Percentiles rank a stretch among this genome's conserved stretches.
Evolutionary conservation across 1,284 basidiomycete species (phyloP).

Genomic region (Trichosporon sp.): DNA sequence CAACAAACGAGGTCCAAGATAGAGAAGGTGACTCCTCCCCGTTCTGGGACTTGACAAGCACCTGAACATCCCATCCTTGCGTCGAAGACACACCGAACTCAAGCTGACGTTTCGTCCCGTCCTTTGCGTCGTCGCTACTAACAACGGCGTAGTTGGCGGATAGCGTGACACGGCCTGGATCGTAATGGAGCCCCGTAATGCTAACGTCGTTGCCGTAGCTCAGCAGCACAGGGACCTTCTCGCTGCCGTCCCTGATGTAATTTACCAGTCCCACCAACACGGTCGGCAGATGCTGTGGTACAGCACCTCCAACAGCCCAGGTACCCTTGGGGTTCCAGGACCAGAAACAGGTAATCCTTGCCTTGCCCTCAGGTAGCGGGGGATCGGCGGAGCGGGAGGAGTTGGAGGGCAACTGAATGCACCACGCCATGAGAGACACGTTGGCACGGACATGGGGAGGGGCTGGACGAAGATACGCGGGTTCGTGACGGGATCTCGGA

Average conservation of each 20-base stretch:
- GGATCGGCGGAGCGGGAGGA: constrained; percentile 47
- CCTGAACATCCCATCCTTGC: constrained; percentile 89
- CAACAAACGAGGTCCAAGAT: constrained; percentile 69
- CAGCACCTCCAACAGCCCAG: constrained; percentile 71
- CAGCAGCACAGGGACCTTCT: constrained; percentile 71
- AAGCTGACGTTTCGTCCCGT: constrained; percentile 62
- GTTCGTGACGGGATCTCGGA: constrained; percentile 85
- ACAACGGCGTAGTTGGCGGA: constrained; percentile 84
- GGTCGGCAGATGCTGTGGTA: constrained; percentile 72
- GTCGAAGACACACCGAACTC: constrained; percentile 76
- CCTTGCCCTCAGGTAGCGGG: constrained; percentile 54
- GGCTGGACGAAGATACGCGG: constrained; percentile 86
- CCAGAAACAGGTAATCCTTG: constrained; percentile 90
- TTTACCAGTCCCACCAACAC: constrained; percentile 79
- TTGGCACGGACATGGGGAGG: constrained; percentile 94
- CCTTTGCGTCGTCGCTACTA: constrained; percentile 62
- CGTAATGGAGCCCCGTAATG: constrained; percentile 74
- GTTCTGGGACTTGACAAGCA: constrained; percentile 66
- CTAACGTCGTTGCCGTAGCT: constrained; percentile 82
- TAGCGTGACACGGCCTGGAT: constrained; percentile 77
- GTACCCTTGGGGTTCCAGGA: constrained; percentile 90
- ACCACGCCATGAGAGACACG: constrained; percentile 87
- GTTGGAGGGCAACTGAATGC: constrained; percentile 67
- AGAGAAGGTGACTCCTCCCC: constrained; percentile 67
- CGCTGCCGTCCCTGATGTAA: constrained; percentile 71